Evolutionary conservation across 2,329 filamentous ascomycete species (phyloP).

Genomic region (Pyricularia grisea): DNA sequence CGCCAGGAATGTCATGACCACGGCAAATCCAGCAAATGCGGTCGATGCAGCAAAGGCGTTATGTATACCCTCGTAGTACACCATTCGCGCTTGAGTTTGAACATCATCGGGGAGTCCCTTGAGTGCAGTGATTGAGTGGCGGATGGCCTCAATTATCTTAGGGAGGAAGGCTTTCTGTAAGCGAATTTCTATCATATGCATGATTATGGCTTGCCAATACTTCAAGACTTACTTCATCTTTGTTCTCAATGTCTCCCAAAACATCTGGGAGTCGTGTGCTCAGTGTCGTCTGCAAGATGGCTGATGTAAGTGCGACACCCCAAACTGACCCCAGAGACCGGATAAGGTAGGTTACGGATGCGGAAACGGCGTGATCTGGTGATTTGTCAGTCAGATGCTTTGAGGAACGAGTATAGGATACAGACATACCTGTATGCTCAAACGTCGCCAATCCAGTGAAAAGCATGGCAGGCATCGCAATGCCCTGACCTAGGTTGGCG

Average conservation of each 20-base stretch:
- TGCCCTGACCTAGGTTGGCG: constrained; percentile 49
- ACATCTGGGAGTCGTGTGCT: constrained; percentile 41
- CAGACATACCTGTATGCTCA: constrained; percentile 43
- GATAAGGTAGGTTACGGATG: constrained; percentile 43
- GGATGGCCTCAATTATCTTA: constrained; percentile 51
- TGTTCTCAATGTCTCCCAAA: constrained; percentile 45
- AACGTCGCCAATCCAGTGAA: constrained; percentile 56
- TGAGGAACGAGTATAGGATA: not conserved
- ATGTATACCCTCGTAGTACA: constrained; percentile 50
- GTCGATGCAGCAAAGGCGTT: constrained; percentile 48
- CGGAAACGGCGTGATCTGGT: constrained; percentile 7
- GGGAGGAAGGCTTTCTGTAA: not conserved
- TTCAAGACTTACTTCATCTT: constrained; percentile 40
- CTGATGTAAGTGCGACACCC: constrained; percentile 53
- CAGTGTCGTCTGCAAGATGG: constrained; percentile 54
- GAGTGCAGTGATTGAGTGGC: constrained; percentile 50
- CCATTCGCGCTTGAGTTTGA: constrained; percentile 43
- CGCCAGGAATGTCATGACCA: constrained; percentile 12
- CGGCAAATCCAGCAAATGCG: constrained; percentile 36
- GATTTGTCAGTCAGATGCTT: not conserved
- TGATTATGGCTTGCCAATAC: constrained; percentile 16
- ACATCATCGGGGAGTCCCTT: constrained; percentile 44
- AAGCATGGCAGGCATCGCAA: constrained; percentile 47
- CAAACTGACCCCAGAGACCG: constrained; percentile 54
- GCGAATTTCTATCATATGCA: constrained; percentile 7